Base-by-base conservation (phyloP, 1,139 yeast species). In the Blastobotrys elegans region DNA sequence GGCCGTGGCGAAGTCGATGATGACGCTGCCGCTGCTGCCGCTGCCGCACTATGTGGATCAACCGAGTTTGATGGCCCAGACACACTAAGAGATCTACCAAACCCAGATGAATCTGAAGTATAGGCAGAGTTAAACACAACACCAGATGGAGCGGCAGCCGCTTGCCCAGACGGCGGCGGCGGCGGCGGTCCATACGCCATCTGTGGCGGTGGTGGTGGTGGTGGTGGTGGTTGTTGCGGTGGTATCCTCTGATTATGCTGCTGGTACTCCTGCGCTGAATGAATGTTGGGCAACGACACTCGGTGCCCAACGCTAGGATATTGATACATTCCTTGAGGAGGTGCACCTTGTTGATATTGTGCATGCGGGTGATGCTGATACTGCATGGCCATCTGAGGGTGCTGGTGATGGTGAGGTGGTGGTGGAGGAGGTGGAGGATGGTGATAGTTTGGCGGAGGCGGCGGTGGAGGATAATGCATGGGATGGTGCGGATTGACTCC, bases 71-170 rank as follows among this genome's bases (percentile, higher is more conserved):
- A 50, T 21, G 13, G 55, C 48, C 33, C 58, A 51, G 35, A 34
- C n/a, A 37, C 40, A 14, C 61, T 47, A 10, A 63, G 54, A 3
- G 64, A 58, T 44, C 59, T 59, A 34, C 62, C 49, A 53, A 60
- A 61, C 16, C 63, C 64, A 16, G 58, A 29, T 2, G 63, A 59
- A 47, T 60, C 64, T n/a, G 56, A 42, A 5, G 64, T 62, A 41
- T 60, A 62, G 8, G 66, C 63, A 2, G 65, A 49, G 44, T 62
- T 62, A 50, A 62, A 62, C 8, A 61, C 56, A 8, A 37, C 43
- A 7, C 32, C 29, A 37, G 40, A 45, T n/a, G 31, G 46, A 20
- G 17, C 51, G 27, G 22, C 47, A 18, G 43, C 51, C 17, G 39
- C 43, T 34, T 34, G 35, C 10, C 30, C 32, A 14, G 45, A 31